phyloP scores from a whole-genome alignment of 2,329 filamentous ascomycete genomes.

The Cladosporium phlei region DNA sequence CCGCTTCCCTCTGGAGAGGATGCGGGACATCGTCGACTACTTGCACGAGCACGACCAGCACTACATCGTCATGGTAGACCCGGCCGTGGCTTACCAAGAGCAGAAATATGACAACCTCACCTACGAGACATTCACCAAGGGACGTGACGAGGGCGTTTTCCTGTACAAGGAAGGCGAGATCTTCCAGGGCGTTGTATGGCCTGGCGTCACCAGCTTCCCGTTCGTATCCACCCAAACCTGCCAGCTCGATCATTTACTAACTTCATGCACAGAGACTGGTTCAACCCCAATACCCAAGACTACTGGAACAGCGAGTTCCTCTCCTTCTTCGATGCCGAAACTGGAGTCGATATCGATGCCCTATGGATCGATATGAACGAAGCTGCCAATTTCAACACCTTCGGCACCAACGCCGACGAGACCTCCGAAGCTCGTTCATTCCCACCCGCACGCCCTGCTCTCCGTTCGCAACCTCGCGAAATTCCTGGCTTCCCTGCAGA shows the following conservation, averaged over 20 bases:
- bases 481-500: conserved; percentile 65
- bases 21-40: conserved; percentile 55
- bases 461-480: conserved; percentile 57
- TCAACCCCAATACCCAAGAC: conserved; percentile 55
- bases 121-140: conserved; percentile 13
- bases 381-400: conserved; percentile 16
- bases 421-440: conserved; percentile 35
- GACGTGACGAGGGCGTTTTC: conserved; percentile 41
- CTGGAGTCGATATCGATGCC: conserved; percentile 69
- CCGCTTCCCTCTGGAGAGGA: conserved; percentile 56
- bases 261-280: too few relatives aligned
- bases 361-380: conserved; percentile 51
- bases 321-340: conserved; percentile 58
- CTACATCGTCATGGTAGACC: conserved; percentile 67
- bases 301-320: conserved; percentile 69
- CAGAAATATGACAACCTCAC: conserved; percentile 19
- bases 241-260: too few relatives aligned
- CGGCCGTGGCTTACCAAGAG: conserved; percentile 41
- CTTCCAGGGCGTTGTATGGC: conserved; percentile 68
- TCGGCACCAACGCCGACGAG: conserved; percentile 22
- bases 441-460: conserved; percentile 48
- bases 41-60: conserved; percentile 42
- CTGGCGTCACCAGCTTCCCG: conserved; percentile 48
- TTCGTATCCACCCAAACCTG: too few relatives aligned
- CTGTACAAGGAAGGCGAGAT: conserved; percentile 50